A percentile compares a stretch with the other conserved stretches of the same genome.
Evolutionary conservation across 169 alveolate species (phyloP).

Genomic region (Plasmodium billcollinsi): DNA sequence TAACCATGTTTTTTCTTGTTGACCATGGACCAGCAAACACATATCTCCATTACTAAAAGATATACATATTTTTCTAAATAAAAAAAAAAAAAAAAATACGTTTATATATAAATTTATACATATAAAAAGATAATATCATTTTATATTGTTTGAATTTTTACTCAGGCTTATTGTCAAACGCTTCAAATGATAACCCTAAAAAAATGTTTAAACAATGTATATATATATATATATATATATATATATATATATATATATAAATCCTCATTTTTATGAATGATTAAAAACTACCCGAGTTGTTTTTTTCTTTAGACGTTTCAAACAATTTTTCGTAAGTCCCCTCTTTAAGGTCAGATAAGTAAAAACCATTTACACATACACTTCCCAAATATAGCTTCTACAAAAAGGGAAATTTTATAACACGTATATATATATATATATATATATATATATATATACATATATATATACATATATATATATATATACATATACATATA

Average conservation of each 20-base stretch:
- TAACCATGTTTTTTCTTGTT: constrained; percentile 25
- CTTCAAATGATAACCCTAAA: constrained; percentile 69
- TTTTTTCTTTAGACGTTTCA: constrained; percentile 37
- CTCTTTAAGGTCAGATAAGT: constrained; percentile 26
- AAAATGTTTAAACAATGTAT: neutral
- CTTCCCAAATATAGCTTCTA: constrained; percentile 40
- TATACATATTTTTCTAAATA: constrained; percentile 36
- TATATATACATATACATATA: no score
- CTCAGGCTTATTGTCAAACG: constrained; percentile 50
- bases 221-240: neutral
- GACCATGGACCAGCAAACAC: constrained; percentile 37
- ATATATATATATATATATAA: neutral
- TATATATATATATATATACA: no score
- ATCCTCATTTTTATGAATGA: neutral
- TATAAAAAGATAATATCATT: neutral
- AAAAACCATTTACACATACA: constrained; percentile 57
- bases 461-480: no score
- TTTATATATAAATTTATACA: neutral
- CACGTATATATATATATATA: no score
- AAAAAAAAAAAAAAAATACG: neutral
- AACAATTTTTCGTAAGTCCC: constrained; percentile 16
- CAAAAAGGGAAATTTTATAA: neutral
- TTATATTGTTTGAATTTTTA: constrained; percentile 16
- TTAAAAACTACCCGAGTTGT: constrained; percentile 33
- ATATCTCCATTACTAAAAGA: constrained; percentile 73